Percentiles rank a stretch among this genome's conserved stretches.
Evolutionary conservation across 805 yeast genomes (phyloP).

Genomic region (Yarrowia phangngaensis): DNA sequence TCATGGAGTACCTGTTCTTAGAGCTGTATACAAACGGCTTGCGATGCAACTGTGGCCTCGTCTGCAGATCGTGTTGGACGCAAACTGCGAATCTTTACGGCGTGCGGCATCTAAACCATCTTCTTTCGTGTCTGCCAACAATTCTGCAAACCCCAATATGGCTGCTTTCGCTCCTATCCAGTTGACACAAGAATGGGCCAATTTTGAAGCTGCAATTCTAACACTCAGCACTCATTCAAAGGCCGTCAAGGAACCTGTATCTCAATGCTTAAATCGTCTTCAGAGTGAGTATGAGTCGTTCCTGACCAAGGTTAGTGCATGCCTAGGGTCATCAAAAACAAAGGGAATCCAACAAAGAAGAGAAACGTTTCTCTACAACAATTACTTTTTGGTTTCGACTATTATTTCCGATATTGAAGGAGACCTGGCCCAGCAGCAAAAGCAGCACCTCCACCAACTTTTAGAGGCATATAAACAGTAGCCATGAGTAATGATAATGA

Average conservation of each 20-base stretch:
- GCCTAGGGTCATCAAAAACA: conserved; percentile 33
- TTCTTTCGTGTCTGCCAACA: conserved; percentile 30
- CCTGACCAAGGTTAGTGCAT: conserved; percentile 62
- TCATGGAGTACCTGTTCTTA: conserved; percentile 67
- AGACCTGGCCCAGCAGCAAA: conserved; percentile 43
- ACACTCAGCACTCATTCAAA: conserved; percentile 46
- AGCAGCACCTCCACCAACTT: conserved; percentile 46
- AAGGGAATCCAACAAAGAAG: conserved; percentile 37
- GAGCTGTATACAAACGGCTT: conserved; percentile 64
- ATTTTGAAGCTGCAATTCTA: conserved; percentile 64
- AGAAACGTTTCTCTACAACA: conserved; percentile 71
- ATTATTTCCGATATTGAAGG: conserved; percentile 49
- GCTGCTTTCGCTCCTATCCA: conserved; percentile 41
- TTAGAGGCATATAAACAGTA: conserved; percentile 44
- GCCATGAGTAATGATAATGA: too few species aligned
- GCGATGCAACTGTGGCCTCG: conserved; percentile 78
- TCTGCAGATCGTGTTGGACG: conserved; percentile 70
- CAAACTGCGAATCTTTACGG: conserved; percentile 69
- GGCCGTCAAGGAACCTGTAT: conserved; percentile 61
- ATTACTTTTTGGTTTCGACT: conserved; percentile 60
- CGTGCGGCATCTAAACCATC: conserved; percentile 45
- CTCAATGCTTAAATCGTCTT: conserved; percentile 61
- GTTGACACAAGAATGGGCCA: conserved; percentile 76
- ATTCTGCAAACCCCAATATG: conserved; percentile 43
- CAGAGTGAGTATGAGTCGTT: conserved; percentile 76